Base-by-base conservation (phyloP, 2,329 filamentous ascomycete species). In the Scolecobasidium constrictum region DNA sequence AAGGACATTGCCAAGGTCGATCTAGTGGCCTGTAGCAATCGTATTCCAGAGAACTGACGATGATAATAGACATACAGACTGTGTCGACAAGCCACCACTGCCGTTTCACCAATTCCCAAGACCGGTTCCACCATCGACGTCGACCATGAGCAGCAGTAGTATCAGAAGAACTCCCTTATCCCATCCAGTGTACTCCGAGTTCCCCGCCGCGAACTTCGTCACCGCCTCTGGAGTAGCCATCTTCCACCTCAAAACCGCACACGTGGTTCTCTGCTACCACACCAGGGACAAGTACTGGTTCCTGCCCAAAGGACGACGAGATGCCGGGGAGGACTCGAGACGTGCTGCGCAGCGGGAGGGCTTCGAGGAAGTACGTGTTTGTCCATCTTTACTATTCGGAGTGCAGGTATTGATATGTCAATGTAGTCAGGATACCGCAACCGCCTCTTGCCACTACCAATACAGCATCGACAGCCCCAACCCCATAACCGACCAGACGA, bases 241-340 rank as follows among this genome's bases (percentile, higher is more conserved):
- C 33, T 72, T 72, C 53, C 69, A 72, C 47, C 49, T 72, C 18
- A 64, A 65, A 1, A 58, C 60, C 5, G 51, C 52, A 4, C 54
- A 68, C 31, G 67, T 71, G 2, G 68, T 72, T 1, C 52, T 72
- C 9, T 71, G 68, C 55, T 66, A 63, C 47, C 64, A 68, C 45
- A 52, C 52, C 12, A 44, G 48, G 11, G 56, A 66, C 42, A 52
- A 54, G 18, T 66, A 65, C 49, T 70, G 60, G 50, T 72, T 72
- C 49, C 51, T 72, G 6, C 68, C 68, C 4, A 72, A 72, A 48
- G 68, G 69, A 2, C 55, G 68, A 4, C 53, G 64, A 19, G 67
- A 72, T 51, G 64, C 62, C 1, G 63, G 62, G 9, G 69, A 72
- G 48, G 61, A 64, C n/a, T 60, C 56, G 4, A 55, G 52, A 1